Conservation (phyloP, 2,329 filamentous ascomycete genomes). For the Trichoderma koningii region DNA sequence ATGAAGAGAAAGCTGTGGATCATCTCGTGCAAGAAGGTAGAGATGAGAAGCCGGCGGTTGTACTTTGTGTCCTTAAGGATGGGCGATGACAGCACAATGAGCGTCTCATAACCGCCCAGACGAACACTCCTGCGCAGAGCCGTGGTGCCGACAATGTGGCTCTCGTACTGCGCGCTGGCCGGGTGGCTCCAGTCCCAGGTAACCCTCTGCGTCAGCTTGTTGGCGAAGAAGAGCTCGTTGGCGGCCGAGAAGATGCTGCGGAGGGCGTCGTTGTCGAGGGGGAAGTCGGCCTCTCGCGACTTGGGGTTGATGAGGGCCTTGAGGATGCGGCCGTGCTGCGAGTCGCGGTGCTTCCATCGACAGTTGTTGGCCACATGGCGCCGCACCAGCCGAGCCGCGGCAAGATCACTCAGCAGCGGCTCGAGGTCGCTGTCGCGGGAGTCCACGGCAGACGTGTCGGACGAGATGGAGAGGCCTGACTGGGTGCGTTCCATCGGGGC, state of each 20-base stretch:
- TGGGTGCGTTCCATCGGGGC: conserved; percentile 51
- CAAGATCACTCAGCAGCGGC: conserved; percentile 46
- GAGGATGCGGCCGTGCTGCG: conserved; percentile 59
- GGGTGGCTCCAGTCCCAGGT: conserved; percentile 63
- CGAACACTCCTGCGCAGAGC: conserved; percentile 53
- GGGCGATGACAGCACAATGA: conserved; percentile 62
- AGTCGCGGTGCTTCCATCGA: conserved; percentile 50
- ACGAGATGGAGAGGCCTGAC: conserved; percentile 52
- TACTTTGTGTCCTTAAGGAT: conserved; percentile 59
- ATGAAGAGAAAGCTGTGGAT: conserved; percentile 69
- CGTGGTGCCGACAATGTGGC: conserved; percentile 63
- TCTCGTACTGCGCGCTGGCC: conserved; percentile 52
- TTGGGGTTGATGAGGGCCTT: conserved; percentile 58
- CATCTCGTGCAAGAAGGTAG: conserved; percentile 66
- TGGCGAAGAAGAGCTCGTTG: conserved; percentile 64
- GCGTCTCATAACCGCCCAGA: conserved; percentile 59
- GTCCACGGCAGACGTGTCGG: conserved; percentile 42
- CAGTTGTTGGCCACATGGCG: conserved; percentile 48
- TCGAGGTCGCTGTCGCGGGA: conserved; percentile 33
- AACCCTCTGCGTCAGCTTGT: conserved; percentile 58
- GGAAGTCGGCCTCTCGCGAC: conserved; percentile 49
- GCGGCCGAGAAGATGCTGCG: conserved; percentile 61
- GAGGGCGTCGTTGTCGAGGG: conserved; percentile 59
- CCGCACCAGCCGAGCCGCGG: conserved; percentile 53
- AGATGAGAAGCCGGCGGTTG: conserved; percentile 62